Base-by-base conservation (phyloP, 2,329 filamentous ascomycete species). In the Xylaria arbuscula region DNA sequence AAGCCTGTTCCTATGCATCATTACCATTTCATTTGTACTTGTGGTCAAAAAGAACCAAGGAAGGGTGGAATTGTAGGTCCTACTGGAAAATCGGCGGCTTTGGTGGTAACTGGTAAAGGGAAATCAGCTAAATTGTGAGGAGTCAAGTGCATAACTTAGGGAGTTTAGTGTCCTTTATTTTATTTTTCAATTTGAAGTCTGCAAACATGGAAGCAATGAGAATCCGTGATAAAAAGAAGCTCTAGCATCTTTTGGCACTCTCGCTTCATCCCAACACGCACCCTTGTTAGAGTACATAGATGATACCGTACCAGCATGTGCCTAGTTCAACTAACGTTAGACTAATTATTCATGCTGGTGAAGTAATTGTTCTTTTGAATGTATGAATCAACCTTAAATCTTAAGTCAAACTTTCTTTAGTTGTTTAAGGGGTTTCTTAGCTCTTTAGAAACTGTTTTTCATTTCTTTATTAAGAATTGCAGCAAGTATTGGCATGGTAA, bases 131-230 rank as follows among this genome's bases (percentile, higher is more conserved):
- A 68, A 55, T 50, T 65, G 68, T 22, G 28, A 60, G 67, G 64
- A 69, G 64, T 69, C 48, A n/a, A 51, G 58, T n/a, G 60, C 36
- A 54, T 68, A 15, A 42, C 19, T 47, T 61, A 15, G 57, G 64
- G 64, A 42, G 61, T 68, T 68, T 13, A 40, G 28, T 55, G 56
- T 61, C 13, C 3, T 56, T 36, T 28, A 48, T 28, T 22, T 28
- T 28, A 28, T 5, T 28, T 62, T 36, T 36, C 22, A 1, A 4
- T 50, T 22, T 9, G 11, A 17, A n/a, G 5, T 22, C 9, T 32
- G 17, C 38, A 32, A 45, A 54, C 47, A 15, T 11, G 62, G 19
- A 17, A 17, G 22, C 7, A 51, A 51, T 47, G 24, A 54, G 15
- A 28, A 55, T 59, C 13, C 10, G 32, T 38, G 11, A 22, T 22